Conservation (phyloP, 2,329 filamentous ascomycete species). For the Fusarium irregulare region DNA sequence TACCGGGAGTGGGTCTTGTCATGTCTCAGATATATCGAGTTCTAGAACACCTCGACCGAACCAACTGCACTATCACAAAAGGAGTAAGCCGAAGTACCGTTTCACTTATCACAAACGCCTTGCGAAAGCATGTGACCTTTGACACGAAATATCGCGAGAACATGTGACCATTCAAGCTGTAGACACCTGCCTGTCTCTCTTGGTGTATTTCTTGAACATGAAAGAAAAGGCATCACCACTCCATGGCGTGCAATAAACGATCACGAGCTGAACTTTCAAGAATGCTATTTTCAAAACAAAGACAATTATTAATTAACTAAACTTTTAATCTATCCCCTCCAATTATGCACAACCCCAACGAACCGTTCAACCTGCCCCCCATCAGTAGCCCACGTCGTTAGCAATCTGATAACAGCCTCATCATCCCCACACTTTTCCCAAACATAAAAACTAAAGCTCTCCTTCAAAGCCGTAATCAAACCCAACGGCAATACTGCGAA, state of each 20-base stretch:
- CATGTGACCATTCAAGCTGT: background rate
- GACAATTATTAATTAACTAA: background rate
- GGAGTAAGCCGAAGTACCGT: background rate
- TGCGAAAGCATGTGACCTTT: background rate
- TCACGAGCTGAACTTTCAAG: background rate
- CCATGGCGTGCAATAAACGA: too few species aligned
- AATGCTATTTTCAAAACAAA: too few species aligned
- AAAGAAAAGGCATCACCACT: too few species aligned
- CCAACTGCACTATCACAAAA: fast-evolving
- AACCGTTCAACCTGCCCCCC: slow-evolving; percentile 55
- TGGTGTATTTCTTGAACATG: background rate
- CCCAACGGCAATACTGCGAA: slow-evolving; percentile 58
- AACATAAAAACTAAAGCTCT: slow-evolving; percentile 59
- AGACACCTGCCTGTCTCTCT: fast-evolving
- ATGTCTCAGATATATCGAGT: background rate
- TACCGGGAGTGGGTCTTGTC: fast-evolving
- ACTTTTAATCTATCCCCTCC: slow-evolving; percentile 10
- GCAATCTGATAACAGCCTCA: slow-evolving; percentile 56
- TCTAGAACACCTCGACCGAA: too few species aligned
- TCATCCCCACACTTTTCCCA: slow-evolving; percentile 58
- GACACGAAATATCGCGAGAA: too few species aligned
- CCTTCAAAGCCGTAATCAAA: slow-evolving; percentile 55
- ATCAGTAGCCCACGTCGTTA: slow-evolving; percentile 65
- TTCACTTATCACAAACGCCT: fast-evolving
- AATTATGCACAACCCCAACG: slow-evolving; percentile 34